Conservation (phyloP, 768 basidiomycete genomes). For the Boletus fagicola region DNA sequence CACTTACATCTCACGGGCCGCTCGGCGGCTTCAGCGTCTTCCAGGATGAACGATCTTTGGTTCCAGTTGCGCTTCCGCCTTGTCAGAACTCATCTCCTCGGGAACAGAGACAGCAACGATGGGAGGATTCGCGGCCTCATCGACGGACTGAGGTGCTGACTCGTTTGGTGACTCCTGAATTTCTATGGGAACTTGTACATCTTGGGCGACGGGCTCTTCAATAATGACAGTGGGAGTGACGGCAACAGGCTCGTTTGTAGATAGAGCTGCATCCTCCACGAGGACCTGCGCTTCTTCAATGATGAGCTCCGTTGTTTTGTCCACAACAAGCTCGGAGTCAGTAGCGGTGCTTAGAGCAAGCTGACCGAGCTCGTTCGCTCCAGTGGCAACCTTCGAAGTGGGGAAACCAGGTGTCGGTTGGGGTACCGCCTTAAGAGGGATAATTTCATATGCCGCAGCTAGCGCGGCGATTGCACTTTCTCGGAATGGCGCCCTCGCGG, state of each 20-base stretch:
- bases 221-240: background rate
- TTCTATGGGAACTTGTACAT: slow-evolving; percentile 1
- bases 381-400: background rate
- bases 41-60: background rate
- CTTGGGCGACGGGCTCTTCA: slow-evolving; percentile 4
- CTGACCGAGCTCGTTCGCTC: background rate
- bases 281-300: background rate
- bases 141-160: slow-evolving; percentile 10
- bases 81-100: background rate
- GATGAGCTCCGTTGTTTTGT: background rate
- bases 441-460: slow-evolving; percentile 1
- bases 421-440: background rate
- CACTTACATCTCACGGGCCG: slow-evolving; percentile 11
- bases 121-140: background rate
- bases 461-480: slow-evolving; percentile 4
- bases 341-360: background rate
- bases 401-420: background rate
- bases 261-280: background rate
- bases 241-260: background rate
- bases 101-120: background rate
- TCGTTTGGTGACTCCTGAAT: slow-evolving; percentile 3
- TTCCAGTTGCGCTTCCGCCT: background rate
- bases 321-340: background rate
- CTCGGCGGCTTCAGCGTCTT: background rate
- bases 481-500: background rate